Conservation (phyloP, 2,329 filamentous ascomycete species). For the Penicillium sp. region DNA sequence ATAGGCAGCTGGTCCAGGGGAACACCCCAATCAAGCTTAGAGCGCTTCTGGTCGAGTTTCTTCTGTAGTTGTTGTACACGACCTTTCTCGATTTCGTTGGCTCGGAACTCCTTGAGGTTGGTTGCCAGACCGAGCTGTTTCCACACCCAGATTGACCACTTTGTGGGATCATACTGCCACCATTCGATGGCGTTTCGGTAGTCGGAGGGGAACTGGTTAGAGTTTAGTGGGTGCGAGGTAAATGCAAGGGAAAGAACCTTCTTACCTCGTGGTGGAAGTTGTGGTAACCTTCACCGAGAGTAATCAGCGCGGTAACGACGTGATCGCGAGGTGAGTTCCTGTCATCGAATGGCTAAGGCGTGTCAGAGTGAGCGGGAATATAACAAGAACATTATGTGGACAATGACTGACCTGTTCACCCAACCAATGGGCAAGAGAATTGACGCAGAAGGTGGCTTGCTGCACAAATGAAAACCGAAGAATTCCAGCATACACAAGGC, state of each 20-base stretch:
- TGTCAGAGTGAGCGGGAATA: neutral
- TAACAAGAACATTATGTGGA: neutral
- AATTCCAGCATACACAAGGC: constrained; percentile 77
- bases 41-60: constrained; percentile 85
- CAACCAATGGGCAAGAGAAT: constrained; percentile 82
- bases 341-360: constrained; percentile 68
- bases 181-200: constrained; percentile 85
- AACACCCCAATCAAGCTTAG: constrained; percentile 79
- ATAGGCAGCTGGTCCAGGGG: constrained; percentile 83
- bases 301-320: constrained; percentile 76
- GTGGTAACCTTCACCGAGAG: constrained; percentile 82
- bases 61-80: constrained; percentile 86
- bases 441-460: constrained; percentile 87
- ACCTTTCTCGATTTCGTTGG: constrained; percentile 91
- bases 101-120: constrained; percentile 85
- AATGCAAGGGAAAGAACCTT: neutral
- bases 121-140: constrained; percentile 81
- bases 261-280: constrained; percentile 78
- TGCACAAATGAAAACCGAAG: constrained; percentile 81
- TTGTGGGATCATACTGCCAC: constrained; percentile 85
- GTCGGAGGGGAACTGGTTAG: constrained; percentile 67
- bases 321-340: constrained; percentile 83
- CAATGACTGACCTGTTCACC: constrained; percentile 61
- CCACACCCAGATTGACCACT: constrained; percentile 75
- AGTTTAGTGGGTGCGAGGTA: neutral